Base-by-base conservation (phyloP, 495 filamentous ascomycete genomes). In the Penicillium coprophilum region DNA sequence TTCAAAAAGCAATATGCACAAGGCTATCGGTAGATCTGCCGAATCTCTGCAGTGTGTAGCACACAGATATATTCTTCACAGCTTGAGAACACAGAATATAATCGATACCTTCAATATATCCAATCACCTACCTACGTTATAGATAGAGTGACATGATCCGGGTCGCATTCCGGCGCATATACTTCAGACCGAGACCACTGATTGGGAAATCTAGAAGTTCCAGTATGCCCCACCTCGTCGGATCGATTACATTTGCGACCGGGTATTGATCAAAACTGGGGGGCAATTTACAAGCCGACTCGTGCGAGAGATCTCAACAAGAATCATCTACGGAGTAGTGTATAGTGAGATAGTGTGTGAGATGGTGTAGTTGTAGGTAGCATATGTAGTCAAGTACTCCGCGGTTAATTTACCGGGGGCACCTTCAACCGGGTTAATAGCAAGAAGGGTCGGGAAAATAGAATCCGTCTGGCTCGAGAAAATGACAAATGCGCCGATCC, bases 401-500 rank as follows among this genome's bases (percentile, higher is more conserved):
- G 13, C 63, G 63, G 63, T 57, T 63, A 65, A 65, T 49, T 41
- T 40, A 43, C n/a, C n/a, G n/a, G n/a, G n/a, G n/a, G n/a, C n/a
- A n/a, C n/a, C 38, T 27, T 31, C 50, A 34, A 15, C 59, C 44
- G 56, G 46, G 24, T 36, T 47, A 43, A 51, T 46, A 48, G 55
- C 56, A 31, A 27, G 4, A 5, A 27, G 24, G 4, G 2, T 27
- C 24, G 70, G 73, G 70, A 73, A 76, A 74, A 76, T 69, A 71
- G 64, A 73, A 73, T 72, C 73, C 73, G 73, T 69, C 64, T 69
- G 66, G 64, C 67, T 15, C 34, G 63, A 56, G 59, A 61, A 54
- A 63, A 72, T 76, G 73, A 73, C 71, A 74, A 76, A 75, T 69
- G 50, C 52, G 72, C 68, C 68, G 69, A 75, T 76, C 72, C 52